Evolutionary conservation across 2,329 filamentous ascomycete species (phyloP), one percentile per base, ranked within the genome.

Genomic region (Epichloe scottii): DNA sequence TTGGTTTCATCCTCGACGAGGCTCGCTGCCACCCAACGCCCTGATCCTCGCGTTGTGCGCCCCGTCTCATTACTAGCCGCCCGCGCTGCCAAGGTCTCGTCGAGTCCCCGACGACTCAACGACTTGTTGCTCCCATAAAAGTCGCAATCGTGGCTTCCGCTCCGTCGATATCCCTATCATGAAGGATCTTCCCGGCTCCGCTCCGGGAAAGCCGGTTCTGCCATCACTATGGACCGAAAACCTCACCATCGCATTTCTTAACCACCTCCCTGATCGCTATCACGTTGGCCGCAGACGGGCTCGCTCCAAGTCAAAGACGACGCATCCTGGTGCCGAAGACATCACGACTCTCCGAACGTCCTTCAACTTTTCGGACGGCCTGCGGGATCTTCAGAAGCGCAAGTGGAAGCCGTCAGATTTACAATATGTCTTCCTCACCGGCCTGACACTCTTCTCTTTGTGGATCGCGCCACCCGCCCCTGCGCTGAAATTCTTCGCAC

Each of bases 371-470:
- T 74, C 78, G 60, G 85, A 94, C 62, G 89, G 89, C 12, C 68
- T 96, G 54, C 79, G 81, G 54, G 79, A 84, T 38, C 73, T 96
- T 56, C 84, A 85, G 60, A 78, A 78, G 54, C 88, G 93, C 64
- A 81, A 81, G 56, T 96, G 88, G 87, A 84, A 79, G 48, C 72
- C 84, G 48, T 86, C 89, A 65, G 91, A 97, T 67, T 77, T 86
- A 40, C 90, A 96, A 70, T 94, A 96, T 67, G 67, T 88, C 48
- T 72, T 91, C 52, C 70, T 95, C 30, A 78, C 82, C 53, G 77
- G 84, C 50, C 68, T 95, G 47, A 82, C 81, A 58, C 80, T 95
- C 59, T 95, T 95, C 71, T 89, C 85, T 49, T 76, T 96, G 54
- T 85, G 78, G 60, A 82, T 96, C 56, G 88, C 91, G 55, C 85